Percentiles rank a stretch among this genome's conserved stretches.
Conservation (phyloP, 1,139 yeast species). For the Hyphopichia buzzinii region DNA sequence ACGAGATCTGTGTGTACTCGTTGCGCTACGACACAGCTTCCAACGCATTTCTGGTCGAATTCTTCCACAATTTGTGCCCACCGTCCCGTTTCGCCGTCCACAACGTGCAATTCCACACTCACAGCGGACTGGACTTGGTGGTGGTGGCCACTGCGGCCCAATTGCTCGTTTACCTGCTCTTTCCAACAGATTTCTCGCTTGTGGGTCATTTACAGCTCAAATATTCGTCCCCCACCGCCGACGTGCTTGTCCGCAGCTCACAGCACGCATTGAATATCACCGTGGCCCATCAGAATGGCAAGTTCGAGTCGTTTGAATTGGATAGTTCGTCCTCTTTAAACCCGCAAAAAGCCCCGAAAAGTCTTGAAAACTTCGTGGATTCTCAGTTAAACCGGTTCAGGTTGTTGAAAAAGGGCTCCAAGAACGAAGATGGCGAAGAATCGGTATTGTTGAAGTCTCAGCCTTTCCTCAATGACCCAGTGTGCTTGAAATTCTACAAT, state of each 20-base stretch:
- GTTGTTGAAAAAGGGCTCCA: neutral
- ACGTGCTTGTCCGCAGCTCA: neutral
- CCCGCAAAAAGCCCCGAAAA: neutral
- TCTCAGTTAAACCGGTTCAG: neutral
- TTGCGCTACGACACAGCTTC: conserved; percentile 6
- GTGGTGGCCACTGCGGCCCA: neutral
- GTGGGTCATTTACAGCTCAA: neutral
- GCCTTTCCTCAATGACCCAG: conserved; percentile 19
- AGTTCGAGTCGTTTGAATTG: conserved; percentile 18
- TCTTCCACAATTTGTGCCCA: neutral
- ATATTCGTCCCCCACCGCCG: neutral
- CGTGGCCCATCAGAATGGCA: conserved; percentile 29
- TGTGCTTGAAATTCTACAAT: conserved; percentile 28
- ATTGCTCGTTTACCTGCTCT: neutral
- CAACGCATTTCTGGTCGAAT: neutral
- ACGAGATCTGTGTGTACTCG: conserved; percentile 14
- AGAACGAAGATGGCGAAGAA: neutral
- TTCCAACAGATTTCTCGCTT: neutral
- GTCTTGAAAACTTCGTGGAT: neutral
- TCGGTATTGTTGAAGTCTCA: conserved; percentile 1
- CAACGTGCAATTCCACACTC: neutral
- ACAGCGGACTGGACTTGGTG: neutral
- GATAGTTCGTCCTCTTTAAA: conserved; percentile 4
- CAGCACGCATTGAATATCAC: neutral
- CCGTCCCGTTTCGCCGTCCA: neutral